phyloP scores from a whole-genome alignment of 305 asterid genomes.

The Plantago lanceolata region DNA sequence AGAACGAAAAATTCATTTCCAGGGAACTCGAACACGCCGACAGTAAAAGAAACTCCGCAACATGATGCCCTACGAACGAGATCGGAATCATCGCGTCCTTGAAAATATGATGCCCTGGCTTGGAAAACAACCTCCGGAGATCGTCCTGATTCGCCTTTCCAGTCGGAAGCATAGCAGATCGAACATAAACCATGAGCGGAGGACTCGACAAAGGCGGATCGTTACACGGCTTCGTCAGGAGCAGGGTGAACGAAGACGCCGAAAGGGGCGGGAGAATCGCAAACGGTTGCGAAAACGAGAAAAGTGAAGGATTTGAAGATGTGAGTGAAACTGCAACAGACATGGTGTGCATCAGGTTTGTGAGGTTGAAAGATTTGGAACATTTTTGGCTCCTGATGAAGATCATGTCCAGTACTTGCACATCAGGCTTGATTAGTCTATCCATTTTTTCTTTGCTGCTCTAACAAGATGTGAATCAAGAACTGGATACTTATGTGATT shows the following conservation, averaged over 20 bases:
- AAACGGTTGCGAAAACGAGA: constrained; percentile 42
- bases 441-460: constrained; percentile 29
- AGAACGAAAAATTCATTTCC: constrained; percentile 35
- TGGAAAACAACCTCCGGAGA: constrained; percentile 56
- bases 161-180: constrained; percentile 64
- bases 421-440: constrained; percentile 58
- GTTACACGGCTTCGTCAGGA: constrained; percentile 24
- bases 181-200: constrained; percentile 37
- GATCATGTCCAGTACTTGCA: constrained; percentile 33
- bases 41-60: constrained; percentile 47
- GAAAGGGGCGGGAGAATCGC: constrained; percentile 63
- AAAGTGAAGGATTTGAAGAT: constrained; percentile 39
- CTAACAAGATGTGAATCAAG: constrained; percentile 4
- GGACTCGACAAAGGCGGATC: constrained; percentile 51
- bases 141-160: constrained; percentile 59
- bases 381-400: constrained; percentile 48
- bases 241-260: constrained; percentile 39
- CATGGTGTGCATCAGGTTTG: constrained; percentile 84
- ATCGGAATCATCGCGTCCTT: constrained; percentile 53
- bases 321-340: constrained; percentile 67
- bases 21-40: constrained; percentile 30
- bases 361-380: constrained; percentile 44
- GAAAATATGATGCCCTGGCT: constrained; percentile 61
- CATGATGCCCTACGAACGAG: constrained; percentile 48
- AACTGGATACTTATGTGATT: background rate